A percentile compares a stretch with the other conserved stretches of the same genome.
Conservation (phyloP, 139 green algal genomes). For the Coelastrella sp. region DNA sequence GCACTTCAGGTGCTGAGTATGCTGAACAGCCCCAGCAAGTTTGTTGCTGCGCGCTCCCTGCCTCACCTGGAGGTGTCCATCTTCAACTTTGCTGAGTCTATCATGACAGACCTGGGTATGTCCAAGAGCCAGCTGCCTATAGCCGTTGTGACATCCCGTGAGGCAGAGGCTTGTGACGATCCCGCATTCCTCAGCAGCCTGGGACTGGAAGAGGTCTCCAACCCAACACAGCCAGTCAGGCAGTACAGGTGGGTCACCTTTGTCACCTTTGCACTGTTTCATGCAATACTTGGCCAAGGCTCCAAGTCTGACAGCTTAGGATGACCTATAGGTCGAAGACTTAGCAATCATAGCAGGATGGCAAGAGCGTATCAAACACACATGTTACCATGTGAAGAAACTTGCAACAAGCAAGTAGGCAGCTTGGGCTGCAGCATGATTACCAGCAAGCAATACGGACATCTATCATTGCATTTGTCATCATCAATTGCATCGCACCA, state of each 20-base stretch:
- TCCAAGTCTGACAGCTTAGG: too few relatives aligned
- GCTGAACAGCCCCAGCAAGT: conserved; percentile 15
- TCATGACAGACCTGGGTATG: conserved; percentile 34
- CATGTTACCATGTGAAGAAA: too few relatives aligned
- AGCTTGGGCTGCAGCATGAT: too few relatives aligned
- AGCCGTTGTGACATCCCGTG: conserved; percentile 22
- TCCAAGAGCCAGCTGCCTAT: conserved; percentile 8
- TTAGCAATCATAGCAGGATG: too few relatives aligned
- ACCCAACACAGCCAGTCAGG: conserved; percentile 23
- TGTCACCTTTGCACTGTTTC: too few relatives aligned
- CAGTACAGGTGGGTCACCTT: conserved; percentile 22
- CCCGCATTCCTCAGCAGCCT: conserved; percentile 23
- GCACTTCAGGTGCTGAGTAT: not conserved
- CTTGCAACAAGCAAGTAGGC: too few relatives aligned
- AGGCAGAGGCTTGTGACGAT: conserved; percentile 22
- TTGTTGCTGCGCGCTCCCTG: conserved; percentile 7
- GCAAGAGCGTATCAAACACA: too few relatives aligned
- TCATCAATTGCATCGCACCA: too few relatives aligned
- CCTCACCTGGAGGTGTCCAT: conserved; percentile 33
- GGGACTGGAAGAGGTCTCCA: not conserved
- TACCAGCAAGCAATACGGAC: too few relatives aligned
- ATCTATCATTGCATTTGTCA: too few relatives aligned
- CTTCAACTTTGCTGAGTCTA: conserved; percentile 25
- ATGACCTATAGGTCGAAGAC: too few relatives aligned
- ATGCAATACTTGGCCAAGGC: too few relatives aligned